Evolutionary conservation across 2,329 filamentous ascomycete species (phyloP), one percentile per base, ranked within the genome.

Genomic region (Macrophomina tecta): DNA sequence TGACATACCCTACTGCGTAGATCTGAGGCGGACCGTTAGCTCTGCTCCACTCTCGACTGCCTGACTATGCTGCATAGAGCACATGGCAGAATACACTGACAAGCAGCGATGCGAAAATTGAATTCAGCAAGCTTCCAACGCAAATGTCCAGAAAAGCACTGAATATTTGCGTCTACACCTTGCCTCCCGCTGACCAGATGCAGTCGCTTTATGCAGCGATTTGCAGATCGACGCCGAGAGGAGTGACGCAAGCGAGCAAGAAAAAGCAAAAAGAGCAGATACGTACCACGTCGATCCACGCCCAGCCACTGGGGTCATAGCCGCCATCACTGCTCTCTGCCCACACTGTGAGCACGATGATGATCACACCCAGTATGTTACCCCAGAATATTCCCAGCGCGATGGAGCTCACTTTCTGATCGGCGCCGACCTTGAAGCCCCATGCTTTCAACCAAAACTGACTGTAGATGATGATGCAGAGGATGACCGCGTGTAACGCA

Each of bases 1-100:
- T 99, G 76, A 97, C 90, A 76, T 96, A 96, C 49, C 92, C 92
- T 38, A 96, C 82, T 12, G 90, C 86, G 74, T 89, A 88, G 38
- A 89, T 81, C 86, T 69, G 55, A 18, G 4, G 58, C 18, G 14
- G n/a, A 5, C 7, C 9, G 36, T 66, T 45, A 66, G 64, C 42
- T 23, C 23, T 23, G 23, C 23, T 23, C 23, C 23, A 23, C 23
- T 23, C 23, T 23, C 23, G 23, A 23, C 3, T 23, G 23, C 1
- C 23, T 23, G 23, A 23, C 36, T 38, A 38, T 38, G 36, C 2
- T 38, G 23, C 23, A 23, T 23, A 23, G 23, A 23, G 23, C 23
- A 23, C 23, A 23, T 23, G 23, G 23, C 23, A 23, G 23, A 23
- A 23, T 23, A 23, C 23, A 23, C 23, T 23, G 23, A 23, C 23